Evolutionary conservation across 1,139 yeast genomes (phyloP).

Genomic region (Candida labiduridarum): DNA sequence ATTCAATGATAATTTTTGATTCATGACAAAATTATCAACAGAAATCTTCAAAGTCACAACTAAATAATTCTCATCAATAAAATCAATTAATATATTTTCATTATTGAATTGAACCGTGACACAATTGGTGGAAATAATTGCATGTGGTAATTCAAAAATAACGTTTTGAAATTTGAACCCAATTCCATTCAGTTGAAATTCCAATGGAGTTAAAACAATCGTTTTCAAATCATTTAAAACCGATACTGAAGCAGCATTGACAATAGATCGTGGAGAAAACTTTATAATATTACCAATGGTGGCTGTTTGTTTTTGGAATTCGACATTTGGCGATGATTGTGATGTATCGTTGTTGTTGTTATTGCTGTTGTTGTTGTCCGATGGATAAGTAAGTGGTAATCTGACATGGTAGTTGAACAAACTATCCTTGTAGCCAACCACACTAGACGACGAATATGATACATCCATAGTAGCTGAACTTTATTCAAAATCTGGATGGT

Average conservation of each 20-base stretch:
- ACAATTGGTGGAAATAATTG: conserved; percentile 28
- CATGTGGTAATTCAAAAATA: conserved; percentile 35
- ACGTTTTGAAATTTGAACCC: conserved; percentile 30
- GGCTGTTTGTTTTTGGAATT: conserved; percentile 25
- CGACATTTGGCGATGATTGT: conserved; percentile 21
- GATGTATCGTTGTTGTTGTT: neutral
- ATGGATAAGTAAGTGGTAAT: conserved; percentile 37
- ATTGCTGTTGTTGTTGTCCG: neutral
- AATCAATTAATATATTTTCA: conserved; percentile 26
- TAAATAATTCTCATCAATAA: conserved; percentile 32
- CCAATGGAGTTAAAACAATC: conserved; percentile 34
- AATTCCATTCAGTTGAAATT: conserved; percentile 24
- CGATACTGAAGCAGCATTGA: conserved; percentile 30
- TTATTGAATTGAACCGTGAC: conserved; percentile 21
- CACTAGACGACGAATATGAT: conserved; percentile 22
- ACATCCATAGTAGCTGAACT: conserved; percentile 10
- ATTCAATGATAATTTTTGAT: conserved; percentile 25
- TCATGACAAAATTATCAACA: conserved; percentile 32
- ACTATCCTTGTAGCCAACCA: conserved; percentile 29
- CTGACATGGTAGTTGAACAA: conserved; percentile 23
- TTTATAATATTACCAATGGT: conserved; percentile 28
- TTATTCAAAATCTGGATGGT: neutral
- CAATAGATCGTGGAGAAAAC: conserved; percentile 20
- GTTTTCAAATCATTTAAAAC: conserved; percentile 34
- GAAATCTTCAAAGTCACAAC: conserved; percentile 35